Evolutionary conservation across 129 eudicot species (phyloP), one percentile per base, ranked within the genome.

Genomic region (Tagetes erecta): DNA sequence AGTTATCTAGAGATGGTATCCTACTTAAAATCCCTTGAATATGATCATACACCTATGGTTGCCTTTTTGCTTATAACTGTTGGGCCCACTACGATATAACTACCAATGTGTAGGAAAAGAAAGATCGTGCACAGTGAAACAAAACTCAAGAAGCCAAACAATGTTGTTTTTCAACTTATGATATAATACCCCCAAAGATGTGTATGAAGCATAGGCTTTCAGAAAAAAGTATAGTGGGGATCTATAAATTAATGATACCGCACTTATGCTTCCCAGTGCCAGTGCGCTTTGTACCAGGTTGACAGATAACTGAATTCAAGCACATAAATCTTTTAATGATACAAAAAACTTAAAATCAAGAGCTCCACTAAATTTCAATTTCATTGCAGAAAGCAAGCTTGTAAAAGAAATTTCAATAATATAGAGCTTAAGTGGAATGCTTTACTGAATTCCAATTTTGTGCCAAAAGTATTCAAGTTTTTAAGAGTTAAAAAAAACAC

Each of bases 111-210:
- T 12, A 0, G 36, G 3, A 27, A 57, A 57, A 57, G 65, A 58
- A 58, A 58, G 39, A 60, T 60, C 34, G 0, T 3, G 41, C 10
- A 60, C 64, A 0, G 63, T 52, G 33, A 27, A 57, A 57, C 9
- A 57, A 60, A 11, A 60, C 12, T 64, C 69, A 64, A 64, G 69
- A 39, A 38, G 33, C 67, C 67, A 34, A 60, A 33, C 14, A 6
- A 11, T 60, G 27, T 60, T 3, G 41, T 35, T 60, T 33, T 60
- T 4, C 67, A 36, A 34, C 41, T 35, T 36, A 60, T 8, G 67
- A 5, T 27, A 60, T n/a, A 44, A 60, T 35, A 60, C 36, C 8
- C 41, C 42, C 41, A 60, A 34, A 60, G 42, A 60, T 36, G 27
- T 36, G 12, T 3, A 27, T 60, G 5, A 60, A 33, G 7, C 20